These are phyloP conservation scores for Candida montana DNA, from an alignment of 805 yeast species.

Conservation along the genomic window DNA sequence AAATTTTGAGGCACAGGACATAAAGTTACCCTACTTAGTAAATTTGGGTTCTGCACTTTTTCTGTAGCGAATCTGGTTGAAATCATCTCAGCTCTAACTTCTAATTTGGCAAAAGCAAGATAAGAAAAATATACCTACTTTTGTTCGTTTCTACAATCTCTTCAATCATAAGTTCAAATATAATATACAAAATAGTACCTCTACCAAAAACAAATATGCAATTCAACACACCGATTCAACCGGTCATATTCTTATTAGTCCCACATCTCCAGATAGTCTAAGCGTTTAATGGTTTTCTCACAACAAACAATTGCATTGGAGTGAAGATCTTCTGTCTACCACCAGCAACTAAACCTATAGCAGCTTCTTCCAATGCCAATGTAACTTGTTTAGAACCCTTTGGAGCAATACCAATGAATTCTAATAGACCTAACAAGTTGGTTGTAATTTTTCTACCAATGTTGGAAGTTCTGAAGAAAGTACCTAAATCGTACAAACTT, in stretches of 20 bases:
- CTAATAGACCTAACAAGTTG: slow-evolving; percentile 73
- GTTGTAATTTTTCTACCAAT: slow-evolving; percentile 86
- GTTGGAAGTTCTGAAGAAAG: slow-evolving; percentile 82
- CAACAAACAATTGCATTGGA: slow-evolving; percentile 95
- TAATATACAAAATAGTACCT: too few species aligned
- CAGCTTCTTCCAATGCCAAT: slow-evolving; percentile 92
- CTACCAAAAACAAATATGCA: neutral
- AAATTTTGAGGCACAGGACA: too few species aligned
- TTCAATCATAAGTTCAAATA: neutral
- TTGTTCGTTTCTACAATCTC: neutral
- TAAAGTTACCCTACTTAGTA: too few species aligned
- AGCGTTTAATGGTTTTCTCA: slow-evolving; percentile 64
- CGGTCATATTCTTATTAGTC: neutral
- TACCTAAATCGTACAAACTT: slow-evolving; percentile 66
- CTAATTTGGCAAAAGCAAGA: too few species aligned
- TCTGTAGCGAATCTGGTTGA: too few species aligned
- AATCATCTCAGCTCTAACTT: too few species aligned
- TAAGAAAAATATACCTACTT: too few species aligned
- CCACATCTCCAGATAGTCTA: too few species aligned
- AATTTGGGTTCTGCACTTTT: too few species aligned
- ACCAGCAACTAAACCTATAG: slow-evolving; percentile 90
- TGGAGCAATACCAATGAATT: slow-evolving; percentile 84
- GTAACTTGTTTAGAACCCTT: slow-evolving; percentile 89
- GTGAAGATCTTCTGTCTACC: slow-evolving; percentile 87
- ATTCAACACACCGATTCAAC: neutral